Base-by-base conservation (phyloP, 164 flowering plant species). In the Chimonanthus praecox region DNA sequence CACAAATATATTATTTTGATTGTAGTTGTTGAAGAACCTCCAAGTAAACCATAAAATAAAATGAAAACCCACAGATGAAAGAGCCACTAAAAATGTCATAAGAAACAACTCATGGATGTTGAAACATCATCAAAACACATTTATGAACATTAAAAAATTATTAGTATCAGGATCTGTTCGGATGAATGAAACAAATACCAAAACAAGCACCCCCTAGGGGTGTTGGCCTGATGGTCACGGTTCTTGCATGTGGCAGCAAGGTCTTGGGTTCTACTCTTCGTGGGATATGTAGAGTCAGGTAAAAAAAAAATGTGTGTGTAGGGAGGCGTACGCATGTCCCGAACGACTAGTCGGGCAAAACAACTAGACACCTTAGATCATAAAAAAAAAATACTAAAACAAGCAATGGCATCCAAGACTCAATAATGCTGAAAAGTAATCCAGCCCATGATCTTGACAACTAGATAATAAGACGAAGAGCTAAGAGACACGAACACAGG, bases 401-500 rank as follows among this genome's bases (percentile, higher is more conserved):
- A 46, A 63, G 16, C 47, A 44, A 66, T 66, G n/a, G 3, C 6
- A 2, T 8, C 13, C 2, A 10, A 46, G 44, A 45, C 45, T 46
- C 47, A 44, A 43, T 6, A 63, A 45, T 45, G 13, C 16, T 4
- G 13, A 66, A 4, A 66, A 6, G 2, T 1, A 66, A 44, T 7
- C 11, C 11, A 44, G 13, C 65, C 18, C 60, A 54, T 54, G 60
- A 54, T 54, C n/a, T 10, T 4, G 13, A 10, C 16, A 54, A n/a
- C 45, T 18, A 18, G 43, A 18, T 5, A 63, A 21, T 6, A 65
- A 16, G 15, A 64, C 4, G 46, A 64, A 66, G 2, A 88, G 80
- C 91, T 84, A 72, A 91, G 87, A 68, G 81, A 80, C 60, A 80
- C 77, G 71, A 91, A 86, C 47, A 87, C 80, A 18, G 91, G 89